Conservation (phyloP, 805 yeast genomes). For the Cyberlindnera xylosilytica region DNA sequence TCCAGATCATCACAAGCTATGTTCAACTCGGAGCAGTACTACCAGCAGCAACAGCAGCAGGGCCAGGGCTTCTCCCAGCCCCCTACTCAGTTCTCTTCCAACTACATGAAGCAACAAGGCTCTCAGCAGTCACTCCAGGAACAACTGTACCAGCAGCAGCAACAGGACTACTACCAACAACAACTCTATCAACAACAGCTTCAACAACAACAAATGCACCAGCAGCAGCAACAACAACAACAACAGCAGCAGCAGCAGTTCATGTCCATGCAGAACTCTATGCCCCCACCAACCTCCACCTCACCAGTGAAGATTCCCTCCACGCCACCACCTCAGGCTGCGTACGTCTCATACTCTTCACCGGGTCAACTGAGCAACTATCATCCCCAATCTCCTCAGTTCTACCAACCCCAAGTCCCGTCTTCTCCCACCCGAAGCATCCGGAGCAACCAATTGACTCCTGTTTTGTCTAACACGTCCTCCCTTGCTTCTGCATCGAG, state of each 20-base stretch:
- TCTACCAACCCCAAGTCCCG: conserved; percentile 30
- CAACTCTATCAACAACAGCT: conserved; percentile 32
- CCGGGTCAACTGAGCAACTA: conserved; percentile 25
- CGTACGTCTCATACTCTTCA: conserved; percentile 18
- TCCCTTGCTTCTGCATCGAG: conserved; percentile 21
- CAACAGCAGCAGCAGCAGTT: conserved; percentile 27
- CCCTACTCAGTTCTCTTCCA: conserved; percentile 32
- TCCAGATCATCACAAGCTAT: conserved; percentile 7
- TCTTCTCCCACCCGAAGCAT: conserved; percentile 31
- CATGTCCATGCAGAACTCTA: conserved; percentile 26
- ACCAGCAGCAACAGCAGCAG: conserved; percentile 15
- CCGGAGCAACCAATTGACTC: conserved; percentile 26
- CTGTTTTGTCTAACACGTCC: conserved; percentile 24
- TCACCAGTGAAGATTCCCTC: conserved; percentile 22
- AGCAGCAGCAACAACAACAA: conserved; percentile 25
- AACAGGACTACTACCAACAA: conserved; percentile 30
- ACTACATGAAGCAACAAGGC: conserved; percentile 36
- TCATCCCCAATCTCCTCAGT: conserved; percentile 26
- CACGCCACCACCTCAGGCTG: conserved; percentile 18
- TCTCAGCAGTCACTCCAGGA: conserved; percentile 39
- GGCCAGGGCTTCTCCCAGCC: conserved; percentile 32
- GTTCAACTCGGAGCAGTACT: conserved; percentile 20
- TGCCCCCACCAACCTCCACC: conserved; percentile 26
- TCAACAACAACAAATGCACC: conserved; percentile 26
- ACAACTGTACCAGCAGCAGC: conserved; percentile 33